Evolutionary conservation across 2,329 filamentous ascomycete species (phyloP).

Genomic region (Sphaerostilbella broomeana): DNA sequence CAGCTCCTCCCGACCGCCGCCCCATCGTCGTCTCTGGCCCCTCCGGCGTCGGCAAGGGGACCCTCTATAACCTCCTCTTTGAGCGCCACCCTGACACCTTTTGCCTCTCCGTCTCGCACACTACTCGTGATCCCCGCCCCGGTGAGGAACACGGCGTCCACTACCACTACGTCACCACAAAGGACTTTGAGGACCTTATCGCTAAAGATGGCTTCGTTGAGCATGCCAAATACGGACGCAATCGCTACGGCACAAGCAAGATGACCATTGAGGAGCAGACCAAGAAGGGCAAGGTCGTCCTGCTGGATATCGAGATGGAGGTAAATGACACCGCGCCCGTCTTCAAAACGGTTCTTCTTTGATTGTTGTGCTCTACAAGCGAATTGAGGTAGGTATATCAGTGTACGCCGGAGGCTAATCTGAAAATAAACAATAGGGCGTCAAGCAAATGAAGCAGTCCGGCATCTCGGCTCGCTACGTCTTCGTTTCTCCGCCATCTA

Average conservation of each 20-base stretch:
- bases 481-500: constrained; percentile 75
- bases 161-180: constrained; percentile 70
- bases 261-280: constrained; percentile 70
- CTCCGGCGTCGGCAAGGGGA: constrained; percentile 73
- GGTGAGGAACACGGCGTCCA: constrained; percentile 71
- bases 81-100: constrained; percentile 45
- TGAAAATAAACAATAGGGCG: constrained; percentile 43
- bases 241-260: constrained; percentile 81
- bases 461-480: constrained; percentile 70
- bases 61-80: constrained; percentile 67
- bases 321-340: constrained; percentile 36
- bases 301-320: constrained; percentile 97
- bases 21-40: constrained; percentile 74
- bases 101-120: constrained; percentile 61
- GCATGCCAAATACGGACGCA: constrained; percentile 76
- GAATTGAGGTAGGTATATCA: too few relatives aligned
- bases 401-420: neutral
- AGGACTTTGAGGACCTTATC: constrained; percentile 62
- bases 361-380: too few relatives aligned
- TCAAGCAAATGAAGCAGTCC: constrained; percentile 84
- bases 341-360: too few relatives aligned
- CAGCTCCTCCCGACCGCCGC: constrained; percentile 41
- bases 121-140: constrained; percentile 68
- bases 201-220: constrained; percentile 73
- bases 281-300: constrained; percentile 64